Conservation (phyloP, 495 filamentous ascomycete genomes). For the Sphaerosporella brunnea region DNA sequence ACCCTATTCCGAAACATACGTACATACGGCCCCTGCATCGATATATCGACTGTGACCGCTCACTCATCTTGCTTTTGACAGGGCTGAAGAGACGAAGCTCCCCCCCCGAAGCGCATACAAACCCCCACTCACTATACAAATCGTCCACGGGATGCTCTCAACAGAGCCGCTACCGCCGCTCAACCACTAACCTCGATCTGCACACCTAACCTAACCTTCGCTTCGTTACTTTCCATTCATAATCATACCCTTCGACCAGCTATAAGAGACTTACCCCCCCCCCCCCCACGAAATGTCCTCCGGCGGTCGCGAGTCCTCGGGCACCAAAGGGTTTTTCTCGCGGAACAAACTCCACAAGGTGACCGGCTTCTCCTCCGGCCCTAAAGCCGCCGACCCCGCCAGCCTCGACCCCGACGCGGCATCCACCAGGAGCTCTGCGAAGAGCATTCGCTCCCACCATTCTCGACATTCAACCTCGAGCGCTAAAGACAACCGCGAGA, state of each 20-base stretch:
- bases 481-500: conserved; percentile 2
- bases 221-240: neutral
- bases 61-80: no score
- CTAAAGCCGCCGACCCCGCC: conserved; percentile 9
- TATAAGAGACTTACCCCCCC: no score
- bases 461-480: conserved; percentile 19
- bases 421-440: conserved; percentile 15
- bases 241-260: no score
- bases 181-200: neutral
- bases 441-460: conserved; percentile 12
- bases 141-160: conserved; percentile 3
- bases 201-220: neutral
- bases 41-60: neutral
- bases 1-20: neutral
- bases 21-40: neutral
- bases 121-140: neutral
- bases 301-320: conserved; percentile 11
- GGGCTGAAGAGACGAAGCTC: neutral
- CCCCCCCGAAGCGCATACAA: neutral
- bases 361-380: conserved; percentile 14
- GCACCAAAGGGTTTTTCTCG: conserved; percentile 23
- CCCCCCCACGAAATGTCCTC: conserved; percentile 8
- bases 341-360: conserved; percentile 23
- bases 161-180: conserved; percentile 6
- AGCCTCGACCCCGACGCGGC: conserved; percentile 6